Evolutionary conservation across 345 rosid species (phyloP).

Genomic region (Arabidopsis thaliana): TAIR10.1 NC_003070.9:12489001-12489500

Average conservation of each 20-base stretch:
- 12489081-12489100: slow-evolving; percentile 8
- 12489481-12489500: slow-evolving; percentile 22
- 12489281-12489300: slow-evolving; percentile 63
- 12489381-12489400: neutral
- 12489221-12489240: slow-evolving; percentile 78
- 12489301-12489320: slow-evolving; percentile 49
- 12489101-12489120: slow-evolving; percentile 5
- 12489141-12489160: slow-evolving; percentile 12
- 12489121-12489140: neutral
- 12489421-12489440: slow-evolving; percentile 2
- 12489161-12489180: slow-evolving; percentile 54
- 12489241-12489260: slow-evolving; percentile 66
- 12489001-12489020: neutral
- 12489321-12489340: neutral
- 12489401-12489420: neutral
- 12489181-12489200: slow-evolving; percentile 89
- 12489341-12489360: neutral
- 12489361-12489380: too few species aligned
- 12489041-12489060: slow-evolving; percentile 23
- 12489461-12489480: neutral
- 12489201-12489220: slow-evolving; percentile 76
- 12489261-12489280: slow-evolving; percentile 57
- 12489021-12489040: slow-evolving; percentile 1
- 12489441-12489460: slow-evolving; percentile 1
- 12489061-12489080: slow-evolving; percentile 15